phyloP scores from a whole-genome alignment of 805 yeast species.

The Candida manassasensis region DNA sequence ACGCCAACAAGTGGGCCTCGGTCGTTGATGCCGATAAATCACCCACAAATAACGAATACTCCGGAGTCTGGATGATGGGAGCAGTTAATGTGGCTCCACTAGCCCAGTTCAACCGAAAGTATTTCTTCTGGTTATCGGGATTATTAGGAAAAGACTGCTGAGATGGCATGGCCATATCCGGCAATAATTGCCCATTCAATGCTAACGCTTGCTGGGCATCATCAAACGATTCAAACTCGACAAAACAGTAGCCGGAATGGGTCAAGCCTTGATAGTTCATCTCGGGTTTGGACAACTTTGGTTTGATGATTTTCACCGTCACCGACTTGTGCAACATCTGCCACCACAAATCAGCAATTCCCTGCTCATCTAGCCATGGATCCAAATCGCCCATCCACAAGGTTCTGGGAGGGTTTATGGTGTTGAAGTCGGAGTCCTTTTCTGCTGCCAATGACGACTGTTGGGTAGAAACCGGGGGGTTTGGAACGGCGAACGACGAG shows the following conservation, averaged over 20 bases:
- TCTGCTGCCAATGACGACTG: constrained; percentile 31
- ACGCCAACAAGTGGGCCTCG: constrained; percentile 69
- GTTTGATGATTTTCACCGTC: constrained; percentile 61
- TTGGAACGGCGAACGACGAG: constrained; percentile 34
- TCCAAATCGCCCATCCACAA: constrained; percentile 89
- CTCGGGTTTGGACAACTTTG: constrained; percentile 23
- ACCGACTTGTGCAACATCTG: constrained; percentile 50
- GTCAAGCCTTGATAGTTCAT: constrained; percentile 20
- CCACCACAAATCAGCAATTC: constrained; percentile 54
- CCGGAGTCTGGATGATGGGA: constrained; percentile 69
- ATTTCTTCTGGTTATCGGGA: constrained; percentile 50
- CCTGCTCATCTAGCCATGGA: constrained; percentile 69
- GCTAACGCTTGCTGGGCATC: constrained; percentile 67
- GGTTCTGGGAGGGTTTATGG: constrained; percentile 55
- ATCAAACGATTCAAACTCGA: constrained; percentile 64
- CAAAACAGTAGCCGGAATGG: constrained; percentile 67
- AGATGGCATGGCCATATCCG: constrained; percentile 48
- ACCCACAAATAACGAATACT: constrained; percentile 76
- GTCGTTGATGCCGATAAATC: constrained; percentile 75
- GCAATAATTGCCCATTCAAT: constrained; percentile 61
- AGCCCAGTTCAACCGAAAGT: constrained; percentile 79
- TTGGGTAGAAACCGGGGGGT: constrained; percentile 38
- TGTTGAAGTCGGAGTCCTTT: constrained; percentile 5
- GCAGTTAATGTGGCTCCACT: constrained; percentile 73
- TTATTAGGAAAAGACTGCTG: constrained; percentile 36